phyloP scores from a whole-genome alignment of 2,329 filamentous ascomycete genomes.

The Colletotrichum viniferum region DNA sequence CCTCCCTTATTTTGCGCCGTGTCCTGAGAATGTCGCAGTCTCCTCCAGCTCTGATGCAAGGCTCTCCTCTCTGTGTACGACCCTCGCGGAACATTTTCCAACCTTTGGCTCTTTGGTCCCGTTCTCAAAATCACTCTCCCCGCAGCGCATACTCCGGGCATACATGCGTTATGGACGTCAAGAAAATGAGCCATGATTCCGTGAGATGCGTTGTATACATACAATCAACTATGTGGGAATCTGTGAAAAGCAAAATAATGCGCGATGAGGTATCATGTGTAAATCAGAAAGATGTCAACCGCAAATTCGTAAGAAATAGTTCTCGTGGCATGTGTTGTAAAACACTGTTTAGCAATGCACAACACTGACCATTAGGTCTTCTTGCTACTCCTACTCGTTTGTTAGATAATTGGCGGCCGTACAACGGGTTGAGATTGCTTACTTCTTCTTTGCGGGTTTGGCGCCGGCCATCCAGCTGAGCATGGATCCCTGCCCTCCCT shows the following conservation, averaged over 20 bases:
- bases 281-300: conserved; percentile 17
- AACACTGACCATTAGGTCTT: conserved; percentile 26
- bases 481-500: conserved; percentile 27
- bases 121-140: not conserved
- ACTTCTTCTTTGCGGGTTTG: conserved; percentile 36
- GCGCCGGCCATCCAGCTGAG: conserved; percentile 36
- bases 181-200: conserved; percentile 3
- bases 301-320: not conserved
- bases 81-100: not conserved
- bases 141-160: conserved; percentile 22
- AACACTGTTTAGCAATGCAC: not conserved
- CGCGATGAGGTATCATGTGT: conserved; percentile 30
- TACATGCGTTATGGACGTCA: conserved; percentile 20
- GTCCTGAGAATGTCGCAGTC: not conserved
- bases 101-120: not conserved
- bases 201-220: not conserved
- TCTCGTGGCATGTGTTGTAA: not conserved
- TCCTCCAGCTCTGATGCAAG: conserved; percentile 7
- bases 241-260: conserved; percentile 12
- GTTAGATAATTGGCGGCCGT: not conserved
- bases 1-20: not conserved
- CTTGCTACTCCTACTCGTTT: not conserved
- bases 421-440: conserved; percentile 6
- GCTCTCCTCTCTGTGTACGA: not conserved
- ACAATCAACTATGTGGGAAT: not conserved